Evolutionary conservation across 2,329 filamentous ascomycete species (phyloP), one percentile per base, ranked within the genome.

Genomic region (Stylonectria norvegica): DNA sequence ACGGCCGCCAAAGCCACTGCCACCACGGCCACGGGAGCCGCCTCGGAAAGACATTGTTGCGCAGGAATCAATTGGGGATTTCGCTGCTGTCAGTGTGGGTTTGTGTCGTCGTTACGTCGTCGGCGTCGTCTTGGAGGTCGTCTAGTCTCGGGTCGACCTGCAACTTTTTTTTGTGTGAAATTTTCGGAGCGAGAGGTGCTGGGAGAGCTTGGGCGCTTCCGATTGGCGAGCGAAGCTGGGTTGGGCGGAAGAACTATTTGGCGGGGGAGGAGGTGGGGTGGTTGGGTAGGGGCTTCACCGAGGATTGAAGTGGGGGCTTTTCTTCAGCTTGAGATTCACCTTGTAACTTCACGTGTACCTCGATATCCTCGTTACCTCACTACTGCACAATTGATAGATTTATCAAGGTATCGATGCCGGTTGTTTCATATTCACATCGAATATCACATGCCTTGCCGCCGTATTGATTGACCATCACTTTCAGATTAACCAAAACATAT

Each of bases 31-130:
- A 47, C 62, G 58, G 48, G 58, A 59, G 50, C 59, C 59, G 47
- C 63, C 63, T 59, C 63, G 62, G 59, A 67, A 67, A 52, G 64
- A 67, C 64, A 67, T 67, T 43, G 45, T 53, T 34, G 41, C 45
- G 5, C 11, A 16, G 33, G 42, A 35, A 34, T 40, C 38, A 49
- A 49, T 41, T 48, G 38, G 25, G 30, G 32, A 29, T 36, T 25
- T 25, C 22, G 22, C 45, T 45, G 42, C 25, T 38, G 30, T 16
- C 14, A 14, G 12, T 20, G 15, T 29, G 16, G 27, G 30, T 31
- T n/a, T n/a, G n/a, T 33, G 37, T 45, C 39, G 39, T 16, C 27
- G 27, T 23, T 42, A 39, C 43, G 40, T 9, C 34, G 38, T 36
- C 42, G 38, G 36, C 39, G 45, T 45, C 32, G 33, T 19, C 32